Evolutionary conservation across 176 grass and related monocot genomes (phyloP).

Genomic region (Phragmites australis): DNA sequence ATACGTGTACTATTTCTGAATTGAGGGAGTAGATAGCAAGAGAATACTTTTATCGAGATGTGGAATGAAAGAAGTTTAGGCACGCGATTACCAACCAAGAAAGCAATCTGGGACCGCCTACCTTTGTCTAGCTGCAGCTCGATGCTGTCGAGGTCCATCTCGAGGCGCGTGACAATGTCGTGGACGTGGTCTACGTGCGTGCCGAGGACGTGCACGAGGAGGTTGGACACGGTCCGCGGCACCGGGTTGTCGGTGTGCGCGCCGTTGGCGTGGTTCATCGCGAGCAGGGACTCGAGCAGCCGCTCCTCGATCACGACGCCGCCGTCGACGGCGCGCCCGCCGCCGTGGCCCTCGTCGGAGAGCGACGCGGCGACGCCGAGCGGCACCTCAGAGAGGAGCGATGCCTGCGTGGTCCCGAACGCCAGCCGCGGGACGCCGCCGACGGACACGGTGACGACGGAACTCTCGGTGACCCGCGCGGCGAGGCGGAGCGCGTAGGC

Average conservation of each 20-base stretch:
- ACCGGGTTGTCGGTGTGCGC: slow-evolving; percentile 94
- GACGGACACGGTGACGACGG: slow-evolving; percentile 77
- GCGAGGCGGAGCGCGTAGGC: slow-evolving; percentile 77
- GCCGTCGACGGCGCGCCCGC: slow-evolving; percentile 40
- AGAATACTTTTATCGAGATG: slow-evolving; percentile 18
- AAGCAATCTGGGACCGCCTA: slow-evolving; percentile 32
- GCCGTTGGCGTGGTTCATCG: slow-evolving; percentile 93
- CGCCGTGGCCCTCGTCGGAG: slow-evolving; percentile 47
- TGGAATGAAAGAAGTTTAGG: neutral
- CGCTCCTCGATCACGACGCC: slow-evolving; percentile 71
- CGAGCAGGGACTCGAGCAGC: slow-evolving; percentile 85
- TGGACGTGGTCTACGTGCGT: slow-evolving; percentile 94
- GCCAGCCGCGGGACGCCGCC: slow-evolving; percentile 75
- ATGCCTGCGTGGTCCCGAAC: slow-evolving; percentile 61
- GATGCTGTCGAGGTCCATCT: slow-evolving; percentile 83
- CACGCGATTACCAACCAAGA: slow-evolving; percentile 12
- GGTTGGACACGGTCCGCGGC: slow-evolving; percentile 67
- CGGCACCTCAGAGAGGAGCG: slow-evolving; percentile 84
- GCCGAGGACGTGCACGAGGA: slow-evolving; percentile 85
- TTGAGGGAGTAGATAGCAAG: slow-evolving; percentile 25
- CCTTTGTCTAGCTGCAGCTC: slow-evolving; percentile 93
- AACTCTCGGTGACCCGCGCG: slow-evolving; percentile 66
- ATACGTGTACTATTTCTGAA: too few relatives aligned
- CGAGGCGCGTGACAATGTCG: slow-evolving; percentile 87
- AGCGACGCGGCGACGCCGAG: slow-evolving; percentile 47